Percentiles rank a stretch among this genome's conserved stretches.
phyloP scores from a whole-genome alignment of 1,284 basidiomycete species.

The Marasmius tenuissimus region DNA sequence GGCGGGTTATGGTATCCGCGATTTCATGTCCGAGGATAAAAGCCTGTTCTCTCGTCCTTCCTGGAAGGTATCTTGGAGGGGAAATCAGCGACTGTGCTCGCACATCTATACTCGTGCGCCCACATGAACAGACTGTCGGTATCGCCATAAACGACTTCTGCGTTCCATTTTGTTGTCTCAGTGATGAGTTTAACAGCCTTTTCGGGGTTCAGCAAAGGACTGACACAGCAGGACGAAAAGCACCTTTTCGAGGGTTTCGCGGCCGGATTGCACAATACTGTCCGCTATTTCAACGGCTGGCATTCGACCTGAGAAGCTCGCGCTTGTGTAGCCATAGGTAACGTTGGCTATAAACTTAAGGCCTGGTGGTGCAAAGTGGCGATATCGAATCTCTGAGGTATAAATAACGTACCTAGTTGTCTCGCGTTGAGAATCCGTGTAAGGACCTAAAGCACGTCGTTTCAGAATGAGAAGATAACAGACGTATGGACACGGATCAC shows the following conservation, averaged over 20 bases:
- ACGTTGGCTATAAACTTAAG: slow-evolving; percentile 89
- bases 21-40: slow-evolving; percentile 93
- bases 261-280: slow-evolving; percentile 94
- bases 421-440: slow-evolving; percentile 80
- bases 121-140: slow-evolving; percentile 93
- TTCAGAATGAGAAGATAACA: not conserved
- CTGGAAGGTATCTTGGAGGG: slow-evolving; percentile 63
- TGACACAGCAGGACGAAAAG: slow-evolving; percentile 9
- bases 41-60: slow-evolving; percentile 90
- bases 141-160: slow-evolving; percentile 95
- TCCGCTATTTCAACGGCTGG: slow-evolving; percentile 98
- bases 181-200: slow-evolving; percentile 88
- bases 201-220: not conserved
- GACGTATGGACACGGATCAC: slow-evolving; percentile 34
- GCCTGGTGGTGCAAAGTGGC: slow-evolving; percentile 23
- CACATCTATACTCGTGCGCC: slow-evolving; percentile 13
- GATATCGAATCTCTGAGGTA: too few relatives aligned
- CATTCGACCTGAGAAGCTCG: slow-evolving; percentile 95
- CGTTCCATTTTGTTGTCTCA: slow-evolving; percentile 80
- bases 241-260: slow-evolving; percentile 94
- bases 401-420: slow-evolving; percentile 54
- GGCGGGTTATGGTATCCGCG: slow-evolving; percentile 80
- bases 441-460: slow-evolving; percentile 52
- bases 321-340: slow-evolving; percentile 94
- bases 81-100: not conserved